Evolutionary conservation across 805 yeast species (phyloP).

Genomic region (Yarrowia alimentaria): DNA sequence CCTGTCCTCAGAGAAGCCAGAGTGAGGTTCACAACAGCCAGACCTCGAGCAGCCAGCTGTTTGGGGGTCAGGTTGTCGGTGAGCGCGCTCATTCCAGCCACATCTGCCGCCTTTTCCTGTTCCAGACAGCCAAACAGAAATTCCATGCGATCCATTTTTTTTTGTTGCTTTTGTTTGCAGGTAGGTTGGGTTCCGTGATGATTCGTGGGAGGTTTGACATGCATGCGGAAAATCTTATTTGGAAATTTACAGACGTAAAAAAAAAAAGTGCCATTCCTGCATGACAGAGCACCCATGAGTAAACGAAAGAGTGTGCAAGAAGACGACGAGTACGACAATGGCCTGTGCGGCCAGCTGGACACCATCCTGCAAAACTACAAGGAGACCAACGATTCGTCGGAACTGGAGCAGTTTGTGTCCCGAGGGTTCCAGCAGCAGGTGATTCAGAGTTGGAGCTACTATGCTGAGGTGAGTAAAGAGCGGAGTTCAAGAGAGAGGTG

Average conservation of each 20-base stretch:
- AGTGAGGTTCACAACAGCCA: conserved; percentile 68
- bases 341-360: conserved; percentile 5
- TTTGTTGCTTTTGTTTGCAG: neutral
- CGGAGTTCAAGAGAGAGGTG: no score
- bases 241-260: neutral
- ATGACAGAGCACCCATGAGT: neutral
- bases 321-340: conserved; percentile 12
- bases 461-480: conserved; percentile 19
- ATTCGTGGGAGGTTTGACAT: conserved; percentile 1
- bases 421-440: conserved; percentile 16
- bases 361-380: conserved; percentile 27
- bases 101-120: conserved; percentile 53
- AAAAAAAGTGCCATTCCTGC: no score
- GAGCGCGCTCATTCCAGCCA: conserved; percentile 47
- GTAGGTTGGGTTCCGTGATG: no score
- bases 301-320: conserved; percentile 16
- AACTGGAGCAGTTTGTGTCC: conserved; percentile 12
- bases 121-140: neutral
- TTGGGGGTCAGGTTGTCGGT: conserved; percentile 56
- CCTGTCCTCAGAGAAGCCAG: conserved; percentile 69
- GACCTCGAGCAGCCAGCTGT: conserved; percentile 64
- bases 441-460: neutral
- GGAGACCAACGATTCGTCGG: conserved; percentile 9
- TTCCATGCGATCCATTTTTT: conserved; percentile 3
- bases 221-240: neutral